Evolutionary conservation across 1,284 basidiomycete species (phyloP), one percentile per base, ranked within the genome.

Genomic region (Mixia osmundae): DNA sequence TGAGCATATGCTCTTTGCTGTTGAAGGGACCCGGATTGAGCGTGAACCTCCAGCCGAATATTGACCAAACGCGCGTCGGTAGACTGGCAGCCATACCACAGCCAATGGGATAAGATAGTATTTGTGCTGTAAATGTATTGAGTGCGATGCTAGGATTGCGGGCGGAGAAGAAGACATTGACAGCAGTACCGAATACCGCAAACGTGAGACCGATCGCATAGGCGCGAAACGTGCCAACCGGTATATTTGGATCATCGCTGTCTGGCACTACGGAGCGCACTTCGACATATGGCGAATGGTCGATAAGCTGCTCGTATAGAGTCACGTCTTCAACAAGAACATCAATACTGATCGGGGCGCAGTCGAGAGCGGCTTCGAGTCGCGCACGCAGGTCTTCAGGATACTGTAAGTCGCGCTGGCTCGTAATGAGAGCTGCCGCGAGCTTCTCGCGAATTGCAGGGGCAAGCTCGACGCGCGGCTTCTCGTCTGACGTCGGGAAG

Each of bases 231-330:
- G 56, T 57, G 30, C 50, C 44, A 30, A 47, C 49, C 2, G 82
- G 80, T 78, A 89, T 89, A 40, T 83, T 77, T 8, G 78, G 73
- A 55, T 89, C 82, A 51, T 91, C 83, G 42, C 85, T 76, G 51
- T 94, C 94, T 30, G 83, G 89, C 8, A 95, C 89, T 0, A 78
- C 80, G 0, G 85, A 83, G 27, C 87, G 68, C 3, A 91, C 83
- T 61, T 97, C 89, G 24, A 36, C 27, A 19, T 25, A 41, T 12
- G 40, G 40, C 3, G 40, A 41, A 22, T 41, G 36, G 29, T 41
- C 40, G n/a, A n/a, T n/a, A n/a, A n/a, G n/a, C n/a, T n/a, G n/a
- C n/a, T n/a, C n/a, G n/a, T n/a, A n/a, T n/a, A n/a, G n/a, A n/a
- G n/a, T n/a, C n/a, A n/a, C n/a, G n/a, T n/a, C n/a, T n/a, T n/a